Evolutionary conservation across 2,329 filamentous ascomycete genomes (phyloP), one percentile per base, ranked within the genome.

Genomic region (Trichoderma semiorbis): DNA sequence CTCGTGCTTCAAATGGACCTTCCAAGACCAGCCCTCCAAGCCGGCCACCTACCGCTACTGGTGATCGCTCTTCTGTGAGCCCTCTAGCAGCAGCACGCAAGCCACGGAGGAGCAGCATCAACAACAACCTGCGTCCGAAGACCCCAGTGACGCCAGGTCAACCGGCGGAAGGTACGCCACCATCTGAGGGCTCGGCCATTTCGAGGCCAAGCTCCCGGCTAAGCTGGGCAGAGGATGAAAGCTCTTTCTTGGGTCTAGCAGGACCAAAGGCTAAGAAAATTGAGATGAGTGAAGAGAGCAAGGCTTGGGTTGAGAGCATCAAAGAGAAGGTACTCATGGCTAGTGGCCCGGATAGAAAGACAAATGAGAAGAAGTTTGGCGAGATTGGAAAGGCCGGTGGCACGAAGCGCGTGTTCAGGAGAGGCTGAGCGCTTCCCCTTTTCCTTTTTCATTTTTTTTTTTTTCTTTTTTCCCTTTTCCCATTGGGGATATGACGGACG

Each of bases 231-330:
- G 88, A 90, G 73, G 88, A 90, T 26, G 89, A 88, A 74, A 86
- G 84, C 76, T 85, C 86, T 10, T 83, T 83, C 73, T 85, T 93
- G 7, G 92, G 92, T 6, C 88, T 94, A 63, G 91, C 92, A 0
- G 92, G 92, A 0, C 92, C 92, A 1, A 89, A 87, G 61, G 85
- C 87, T 43, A 91, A 89, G 79, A 88, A 87, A 74, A 86, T 88
- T 8, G 88, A 86, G 78, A 92, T 90, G 82, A 92, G 90, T 70
- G 89, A 91, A 70, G 91, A 94, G 80, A 93, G 91, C 78, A 86
- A 89, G 72, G 90, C 91, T 50, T 96, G 93, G 93, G 92, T 96
- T 11, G 91, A 95, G 80, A 93, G 90, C 73, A 92, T 96, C 83
- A 91, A 94, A 82, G 91, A 93, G 77, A 92, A 93, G 78, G 93